Evolutionary conservation across 1,139 yeast species (phyloP).

Genomic region (Candida glucosophila): DNA sequence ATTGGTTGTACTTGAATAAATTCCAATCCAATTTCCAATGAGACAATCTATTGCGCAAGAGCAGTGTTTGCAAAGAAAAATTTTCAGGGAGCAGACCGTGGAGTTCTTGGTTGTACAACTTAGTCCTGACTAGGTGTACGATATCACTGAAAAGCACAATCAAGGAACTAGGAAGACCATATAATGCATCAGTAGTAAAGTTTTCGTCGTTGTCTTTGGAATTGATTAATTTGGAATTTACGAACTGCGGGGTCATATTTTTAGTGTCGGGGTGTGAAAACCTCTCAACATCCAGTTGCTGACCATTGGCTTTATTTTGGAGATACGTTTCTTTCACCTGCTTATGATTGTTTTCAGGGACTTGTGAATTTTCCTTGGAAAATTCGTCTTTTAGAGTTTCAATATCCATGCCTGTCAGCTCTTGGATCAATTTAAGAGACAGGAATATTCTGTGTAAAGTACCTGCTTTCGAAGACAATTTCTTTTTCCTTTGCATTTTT

Average conservation of each 20-base stretch:
- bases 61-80: conserved; percentile 35
- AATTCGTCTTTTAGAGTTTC: conserved; percentile 30
- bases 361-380: conserved; percentile 6
- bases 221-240: conserved; percentile 34
- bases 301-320: conserved; percentile 4
- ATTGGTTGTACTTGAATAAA: no score
- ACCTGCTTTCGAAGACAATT: conserved; percentile 66
- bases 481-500: conserved; percentile 59
- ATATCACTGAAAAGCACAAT: conserved; percentile 64
- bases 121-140: conserved; percentile 55
- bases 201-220: conserved; percentile 43
- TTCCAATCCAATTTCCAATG: conserved; percentile 68
- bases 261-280: no score
- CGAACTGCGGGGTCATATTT: no score
- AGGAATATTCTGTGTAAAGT: conserved; percentile 73
- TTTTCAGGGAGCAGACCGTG: conserved; percentile 28
- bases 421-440: conserved; percentile 67
- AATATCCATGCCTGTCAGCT: conserved; percentile 53
- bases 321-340: background rate
- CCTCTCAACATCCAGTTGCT: conserved; percentile 1
- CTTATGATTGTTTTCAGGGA: no score
- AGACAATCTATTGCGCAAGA: conserved; percentile 42
- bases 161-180: conserved; percentile 78
- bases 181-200: conserved; percentile 71
- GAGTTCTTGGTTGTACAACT: conserved; percentile 39